These are phyloP conservation scores for Rhinocladiella mackenziei DNA, from an alignment of 2,329 filamentous ascomycete genomes.

Conservation along the genomic window DNA sequence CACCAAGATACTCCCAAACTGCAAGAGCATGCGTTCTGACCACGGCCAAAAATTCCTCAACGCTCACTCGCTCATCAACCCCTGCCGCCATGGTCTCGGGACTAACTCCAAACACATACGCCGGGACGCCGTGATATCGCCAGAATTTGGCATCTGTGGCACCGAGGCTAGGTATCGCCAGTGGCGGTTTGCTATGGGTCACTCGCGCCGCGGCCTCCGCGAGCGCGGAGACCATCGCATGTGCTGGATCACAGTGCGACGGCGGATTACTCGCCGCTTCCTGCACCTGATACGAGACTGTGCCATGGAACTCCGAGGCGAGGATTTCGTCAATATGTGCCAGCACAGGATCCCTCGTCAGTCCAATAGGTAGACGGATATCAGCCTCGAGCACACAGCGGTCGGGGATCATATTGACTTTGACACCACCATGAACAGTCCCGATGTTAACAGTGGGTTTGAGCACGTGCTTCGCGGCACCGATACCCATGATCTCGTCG, in stretches of 20 bases:
- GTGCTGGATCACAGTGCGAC: conserved; percentile 33
- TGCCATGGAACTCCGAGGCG: conserved; percentile 31
- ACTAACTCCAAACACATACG: conserved; percentile 37
- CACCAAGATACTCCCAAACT: neutral
- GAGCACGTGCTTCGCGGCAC: conserved; percentile 34
- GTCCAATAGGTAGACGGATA: conserved; percentile 40
- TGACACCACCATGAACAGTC: conserved; percentile 40
- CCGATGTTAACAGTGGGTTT: conserved; percentile 42
- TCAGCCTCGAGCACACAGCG: conserved; percentile 40
- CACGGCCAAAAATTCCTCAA: neutral
- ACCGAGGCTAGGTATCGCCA: conserved; percentile 38
- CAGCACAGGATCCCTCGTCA: conserved; percentile 33
- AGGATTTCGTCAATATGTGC: conserved; percentile 30
- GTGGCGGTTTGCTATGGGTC: conserved; percentile 29
- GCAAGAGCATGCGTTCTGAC: neutral
- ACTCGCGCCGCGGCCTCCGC: conserved; percentile 32
- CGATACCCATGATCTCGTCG: conserved; percentile 38
- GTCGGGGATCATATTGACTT: conserved; percentile 44
- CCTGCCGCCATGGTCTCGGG: conserved; percentile 28
- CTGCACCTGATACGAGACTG: conserved; percentile 32
- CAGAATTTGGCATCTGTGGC: conserved; percentile 44
- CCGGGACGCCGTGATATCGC: conserved; percentile 37
- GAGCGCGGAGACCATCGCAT: conserved; percentile 34
- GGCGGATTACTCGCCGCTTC: conserved; percentile 37
- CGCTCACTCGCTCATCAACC: neutral